These are phyloP conservation scores for Plasmodium ovale DNA, from an alignment of 169 alveolate species.

Conservation along the genomic window DNA sequence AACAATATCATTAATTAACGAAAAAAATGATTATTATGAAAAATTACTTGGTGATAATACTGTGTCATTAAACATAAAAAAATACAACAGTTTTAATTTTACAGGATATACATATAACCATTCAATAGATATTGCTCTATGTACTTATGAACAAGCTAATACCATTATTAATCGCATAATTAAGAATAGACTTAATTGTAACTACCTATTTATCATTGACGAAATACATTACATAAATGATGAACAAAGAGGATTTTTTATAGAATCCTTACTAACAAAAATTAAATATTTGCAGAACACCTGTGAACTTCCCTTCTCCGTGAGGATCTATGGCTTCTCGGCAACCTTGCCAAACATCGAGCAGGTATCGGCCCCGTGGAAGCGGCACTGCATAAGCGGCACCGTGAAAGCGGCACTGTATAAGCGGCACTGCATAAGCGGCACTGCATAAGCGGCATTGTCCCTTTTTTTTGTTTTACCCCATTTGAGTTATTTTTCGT, in stretches of 20 bases:
- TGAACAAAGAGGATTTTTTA: slow-evolving; percentile 7
- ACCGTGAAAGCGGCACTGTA: no score
- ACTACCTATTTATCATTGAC: slow-evolving; percentile 46
- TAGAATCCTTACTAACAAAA: slow-evolving; percentile 59
- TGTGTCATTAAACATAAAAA: slow-evolving; percentile 56
- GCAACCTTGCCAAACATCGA: slow-evolving; percentile 53
- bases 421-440: no score
- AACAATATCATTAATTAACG: slow-evolving; percentile 50
- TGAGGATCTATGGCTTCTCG: slow-evolving; percentile 35
- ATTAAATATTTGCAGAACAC: slow-evolving; percentile 40
- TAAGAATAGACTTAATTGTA: slow-evolving; percentile 46
- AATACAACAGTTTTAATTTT: slow-evolving; percentile 51
- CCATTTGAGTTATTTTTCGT: no score
- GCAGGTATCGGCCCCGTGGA: slow-evolving; percentile 14
- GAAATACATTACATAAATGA: slow-evolving; percentile 69
- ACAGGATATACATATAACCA: slow-evolving; percentile 39
- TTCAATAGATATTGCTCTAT: slow-evolving; percentile 61
- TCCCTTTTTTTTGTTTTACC: no score
- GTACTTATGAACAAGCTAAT: slow-evolving; percentile 75
- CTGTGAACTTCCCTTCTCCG: background rate
- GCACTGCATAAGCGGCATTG: no score
- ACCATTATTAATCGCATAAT: slow-evolving; percentile 41
- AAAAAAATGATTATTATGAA: slow-evolving; percentile 68
- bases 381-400: no score
- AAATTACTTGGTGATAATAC: slow-evolving; percentile 56